These are phyloP conservation scores for Diplodia mutila DNA, from an alignment of 2,329 filamentous ascomycete species.

Conservation along the genomic window DNA sequence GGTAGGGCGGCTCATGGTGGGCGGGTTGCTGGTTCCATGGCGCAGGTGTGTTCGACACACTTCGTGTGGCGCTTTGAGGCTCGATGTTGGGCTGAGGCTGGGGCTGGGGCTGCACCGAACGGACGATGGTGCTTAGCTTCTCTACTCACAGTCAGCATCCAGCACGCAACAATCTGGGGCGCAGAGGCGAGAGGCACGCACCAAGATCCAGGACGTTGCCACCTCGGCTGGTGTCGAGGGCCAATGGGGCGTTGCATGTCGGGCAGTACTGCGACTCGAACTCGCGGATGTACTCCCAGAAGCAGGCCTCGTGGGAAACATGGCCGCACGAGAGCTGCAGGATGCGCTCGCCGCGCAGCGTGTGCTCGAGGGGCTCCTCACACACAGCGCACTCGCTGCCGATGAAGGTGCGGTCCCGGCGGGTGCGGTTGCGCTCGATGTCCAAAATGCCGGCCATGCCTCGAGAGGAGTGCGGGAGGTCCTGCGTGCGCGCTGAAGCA, in stretches of 20 bases:
- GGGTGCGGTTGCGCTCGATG: conserved; percentile 74
- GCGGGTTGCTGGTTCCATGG: conserved; percentile 64
- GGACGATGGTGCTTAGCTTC: conserved; percentile 92
- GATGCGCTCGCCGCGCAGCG: conserved; percentile 88
- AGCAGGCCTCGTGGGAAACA: conserved; percentile 96
- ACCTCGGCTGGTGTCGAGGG: conserved; percentile 87
- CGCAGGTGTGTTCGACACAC: conserved; percentile 55
- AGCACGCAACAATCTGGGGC: conserved; percentile 24
- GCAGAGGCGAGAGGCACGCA: conserved; percentile 49
- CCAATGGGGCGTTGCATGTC: conserved; percentile 87
- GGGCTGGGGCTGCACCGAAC: conserved; percentile 66
- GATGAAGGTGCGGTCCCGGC: conserved; percentile 92
- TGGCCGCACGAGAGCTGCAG: conserved; percentile 96
- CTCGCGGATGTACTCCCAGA: conserved; percentile 97
- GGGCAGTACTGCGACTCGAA: conserved; percentile 94
- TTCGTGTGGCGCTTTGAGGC: conserved; percentile 31
- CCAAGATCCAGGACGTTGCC: conserved; percentile 92
- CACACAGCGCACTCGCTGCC: conserved; percentile 94
- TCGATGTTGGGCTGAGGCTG: not conserved
- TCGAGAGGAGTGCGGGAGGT: conserved; percentile 34
- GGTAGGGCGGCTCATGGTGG: not conserved
- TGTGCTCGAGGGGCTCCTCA: conserved; percentile 95
- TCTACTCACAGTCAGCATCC: conserved; percentile 59
- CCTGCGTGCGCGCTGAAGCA: conserved; percentile 19
- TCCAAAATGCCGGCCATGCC: conserved; percentile 69